Percentiles rank a stretch among this genome's conserved stretches.
phyloP scores from a whole-genome alignment of 2,329 filamentous ascomycete species.

The Nannizziopsis barbatae region DNA sequence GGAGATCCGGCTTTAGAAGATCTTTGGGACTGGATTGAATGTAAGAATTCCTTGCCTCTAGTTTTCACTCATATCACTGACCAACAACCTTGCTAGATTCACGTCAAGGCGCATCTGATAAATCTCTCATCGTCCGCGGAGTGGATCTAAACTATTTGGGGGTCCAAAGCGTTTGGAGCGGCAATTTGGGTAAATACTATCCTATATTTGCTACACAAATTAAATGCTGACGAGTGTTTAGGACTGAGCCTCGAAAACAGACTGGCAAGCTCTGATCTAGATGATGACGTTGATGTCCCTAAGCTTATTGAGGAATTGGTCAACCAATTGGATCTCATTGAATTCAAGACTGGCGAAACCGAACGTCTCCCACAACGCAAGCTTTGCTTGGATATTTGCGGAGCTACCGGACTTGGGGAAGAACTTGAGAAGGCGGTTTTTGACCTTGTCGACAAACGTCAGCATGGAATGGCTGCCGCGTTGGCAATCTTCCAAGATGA shows the following conservation, averaged over 20 bases:
- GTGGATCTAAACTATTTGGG: conserved; percentile 53
- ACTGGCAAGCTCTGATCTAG: conserved; percentile 20
- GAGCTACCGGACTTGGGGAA: conserved; percentile 44
- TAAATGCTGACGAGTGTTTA: conserved; percentile 16
- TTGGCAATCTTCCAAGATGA: conserved; percentile 51
- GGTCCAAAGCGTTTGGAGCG: conserved; percentile 48
- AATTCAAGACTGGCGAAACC: conserved; percentile 42
- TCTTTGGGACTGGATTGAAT: conserved; percentile 48
- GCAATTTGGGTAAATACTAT: conserved; percentile 38
- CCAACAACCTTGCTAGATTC: conserved; percentile 26
- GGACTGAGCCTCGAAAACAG: conserved; percentile 27
- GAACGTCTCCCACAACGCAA: conserved; percentile 46
- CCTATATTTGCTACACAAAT: neutral
- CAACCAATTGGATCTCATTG: conserved; percentile 40
- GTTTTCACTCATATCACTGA: neutral
- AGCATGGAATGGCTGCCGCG: conserved; percentile 53
- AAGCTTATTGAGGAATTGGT: conserved; percentile 42
- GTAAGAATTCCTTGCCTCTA: conserved; percentile 26
- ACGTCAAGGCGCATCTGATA: conserved; percentile 31
- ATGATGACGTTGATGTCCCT: conserved; percentile 21
- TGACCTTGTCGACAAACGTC: conserved; percentile 41
- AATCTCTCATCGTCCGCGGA: conserved; percentile 45
- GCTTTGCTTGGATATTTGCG: conserved; percentile 49
- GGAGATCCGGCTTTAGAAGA: conserved; percentile 48
- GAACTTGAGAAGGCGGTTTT: conserved; percentile 41